Evolutionary conservation across 495 filamentous ascomycete genomes (phyloP), one percentile per base, ranked within the genome.

Genomic region (Neurospora sp.): DNA sequence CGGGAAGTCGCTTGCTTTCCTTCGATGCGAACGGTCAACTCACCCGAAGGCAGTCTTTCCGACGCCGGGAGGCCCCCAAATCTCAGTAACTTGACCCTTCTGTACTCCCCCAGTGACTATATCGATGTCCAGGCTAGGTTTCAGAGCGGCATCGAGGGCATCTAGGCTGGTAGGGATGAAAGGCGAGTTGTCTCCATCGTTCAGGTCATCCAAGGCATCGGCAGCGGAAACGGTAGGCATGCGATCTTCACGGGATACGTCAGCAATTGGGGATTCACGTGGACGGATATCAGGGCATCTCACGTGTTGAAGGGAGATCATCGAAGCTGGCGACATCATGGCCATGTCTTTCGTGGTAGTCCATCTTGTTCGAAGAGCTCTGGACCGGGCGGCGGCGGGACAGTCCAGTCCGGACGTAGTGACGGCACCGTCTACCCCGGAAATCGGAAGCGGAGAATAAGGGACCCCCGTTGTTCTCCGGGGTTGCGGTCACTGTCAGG

Each of bases 31-130:
- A 40, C 27, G 11, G 8, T 12, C 10, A 38, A 73, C 79, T 73
- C 80, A 97, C 95, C 89, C 91, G 75, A 99, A 83, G 6, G 91
- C 83, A 0, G 95, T 96, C 82, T 98, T 98, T 14, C 96, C 96
- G 18, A 87, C 88, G 1, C 95, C 95, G 11, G 93, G 92, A 18
- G 96, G 94, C 0, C 96, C 96, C 83, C 91, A 97, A 39, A 97
- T 82, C 80, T 99, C 96, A 7, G 90, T 91, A n/a, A 97, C 86
- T 79, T 93, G 91, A 31, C 93, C 94, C 42, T 90, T 89, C 71
- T 88, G 84, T 37, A 97, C 81, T 5, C 92, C 94, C 62, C 84
- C 85, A 62, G 70, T 71, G 16, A 27, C 74, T 6, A 31, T 37
- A 35, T 73, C 62, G 41, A 48, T 73, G 44, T 74, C 70, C 18